These are phyloP conservation scores for Cantharellus anzutake DNA, from an alignment of 768 basidiomycete species.

Conservation along the genomic window DNA sequence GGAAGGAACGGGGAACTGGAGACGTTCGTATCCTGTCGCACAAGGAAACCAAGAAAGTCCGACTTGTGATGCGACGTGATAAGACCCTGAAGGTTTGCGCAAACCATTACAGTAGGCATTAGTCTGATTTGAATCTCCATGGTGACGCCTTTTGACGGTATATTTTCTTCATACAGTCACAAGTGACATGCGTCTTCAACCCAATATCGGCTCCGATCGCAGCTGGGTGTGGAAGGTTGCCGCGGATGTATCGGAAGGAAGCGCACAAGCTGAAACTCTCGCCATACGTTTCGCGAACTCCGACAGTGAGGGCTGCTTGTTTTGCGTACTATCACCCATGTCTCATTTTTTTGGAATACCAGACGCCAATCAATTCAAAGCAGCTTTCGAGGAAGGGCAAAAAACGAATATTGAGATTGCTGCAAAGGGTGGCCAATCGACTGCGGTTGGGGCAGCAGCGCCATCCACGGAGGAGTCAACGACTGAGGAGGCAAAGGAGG, in stretches of 20 bases:
- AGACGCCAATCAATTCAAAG: slow-evolving; percentile 83
- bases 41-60: slow-evolving; percentile 76
- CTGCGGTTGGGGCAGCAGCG: slow-evolving; percentile 11
- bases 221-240: slow-evolving; percentile 98
- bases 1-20: slow-evolving; percentile 97
- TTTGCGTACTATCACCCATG: slow-evolving; percentile 4
- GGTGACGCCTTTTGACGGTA: background rate
- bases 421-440: background rate
- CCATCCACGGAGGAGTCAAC: slow-evolving; percentile 12
- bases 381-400: slow-evolving; percentile 73
- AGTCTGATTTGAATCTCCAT: background rate
- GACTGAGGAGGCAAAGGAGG: slow-evolving; percentile 5
- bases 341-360: background rate
- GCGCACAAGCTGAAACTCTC: slow-evolving; percentile 82
- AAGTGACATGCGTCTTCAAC: slow-evolving; percentile 80
- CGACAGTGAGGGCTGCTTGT: slow-evolving; percentile 44
- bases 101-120: slow-evolving; percentile 69
- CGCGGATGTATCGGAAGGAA: slow-evolving; percentile 85
- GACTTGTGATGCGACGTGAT: slow-evolving; percentile 98
- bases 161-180: slow-evolving; percentile 34
- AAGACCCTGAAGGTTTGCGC: slow-evolving; percentile 99
- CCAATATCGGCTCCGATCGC: slow-evolving; percentile 96
- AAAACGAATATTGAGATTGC: slow-evolving; percentile 35
- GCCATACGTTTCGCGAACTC: slow-evolving; percentile 96
- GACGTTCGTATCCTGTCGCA: slow-evolving; percentile 84